phyloP scores from a whole-genome alignment of 345 rosid species.

The Citrus mangshanensis region DNA sequence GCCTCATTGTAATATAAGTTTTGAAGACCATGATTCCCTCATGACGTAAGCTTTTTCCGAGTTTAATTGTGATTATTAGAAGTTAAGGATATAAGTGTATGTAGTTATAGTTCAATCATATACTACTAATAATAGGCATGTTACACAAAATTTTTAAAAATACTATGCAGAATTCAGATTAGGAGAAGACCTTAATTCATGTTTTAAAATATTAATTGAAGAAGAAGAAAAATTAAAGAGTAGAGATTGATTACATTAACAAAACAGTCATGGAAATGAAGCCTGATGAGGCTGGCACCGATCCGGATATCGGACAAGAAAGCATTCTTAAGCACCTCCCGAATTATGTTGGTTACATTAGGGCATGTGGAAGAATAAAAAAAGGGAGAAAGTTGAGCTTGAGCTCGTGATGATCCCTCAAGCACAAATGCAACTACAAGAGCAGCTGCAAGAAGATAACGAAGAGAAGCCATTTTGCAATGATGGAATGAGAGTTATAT shows the following conservation, averaged over 20 bases:
- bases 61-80: too few relatives aligned
- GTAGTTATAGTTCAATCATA: too few relatives aligned
- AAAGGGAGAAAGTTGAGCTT: constrained; percentile 26
- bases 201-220: too few relatives aligned
- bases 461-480: constrained; percentile 9
- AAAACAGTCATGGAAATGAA: constrained; percentile 52
- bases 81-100: too few relatives aligned
- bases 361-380: constrained; percentile 37
- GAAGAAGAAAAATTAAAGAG: neutral
- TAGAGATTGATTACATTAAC: constrained; percentile 19
- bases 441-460: neutral
- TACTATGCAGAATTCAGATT: too few relatives aligned
- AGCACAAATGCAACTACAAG: constrained; percentile 9
- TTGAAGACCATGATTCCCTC: too few relatives aligned
- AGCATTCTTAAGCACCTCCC: neutral
- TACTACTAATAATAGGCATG: too few relatives aligned
- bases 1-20: too few relatives aligned
- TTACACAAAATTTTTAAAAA: too few relatives aligned
- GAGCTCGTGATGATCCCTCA: constrained; percentile 1
- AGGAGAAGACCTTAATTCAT: too few relatives aligned
- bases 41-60: accelerated
- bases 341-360: constrained; percentile 16
- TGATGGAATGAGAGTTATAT: neutral
- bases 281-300: constrained; percentile 44
- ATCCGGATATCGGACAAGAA: constrained; percentile 30